phyloP scores from a whole-genome alignment of 495 filamentous ascomycete genomes.

The Podospora australis region DNA sequence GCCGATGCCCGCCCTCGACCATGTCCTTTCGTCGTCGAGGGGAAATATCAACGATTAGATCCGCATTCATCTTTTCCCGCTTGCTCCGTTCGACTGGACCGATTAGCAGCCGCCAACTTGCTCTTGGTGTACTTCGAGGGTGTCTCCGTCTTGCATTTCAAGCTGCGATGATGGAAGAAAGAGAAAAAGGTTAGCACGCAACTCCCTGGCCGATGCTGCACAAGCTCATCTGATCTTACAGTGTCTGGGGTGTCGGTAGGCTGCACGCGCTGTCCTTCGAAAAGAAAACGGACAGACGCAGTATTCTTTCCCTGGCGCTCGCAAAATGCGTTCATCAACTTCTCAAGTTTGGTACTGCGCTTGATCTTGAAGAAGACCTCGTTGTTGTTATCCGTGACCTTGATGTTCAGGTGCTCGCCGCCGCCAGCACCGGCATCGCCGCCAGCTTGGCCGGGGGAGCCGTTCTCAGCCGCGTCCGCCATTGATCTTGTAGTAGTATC shows the following conservation, averaged over 20 bases:
- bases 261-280: constrained; percentile 87
- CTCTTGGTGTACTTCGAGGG: constrained; percentile 96
- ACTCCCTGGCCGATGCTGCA: too few relatives aligned
- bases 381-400: constrained; percentile 99
- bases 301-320: constrained; percentile 87
- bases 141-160: constrained; percentile 95
- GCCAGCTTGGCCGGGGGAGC: constrained; percentile 52
- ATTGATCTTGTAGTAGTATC: constrained; percentile 34
- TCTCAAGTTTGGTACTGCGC: constrained; percentile 89
- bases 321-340: constrained; percentile 98
- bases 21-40: too few relatives aligned
- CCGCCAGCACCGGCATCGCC: constrained; percentile 28
- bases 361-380: constrained; percentile 99
- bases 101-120: constrained; percentile 81
- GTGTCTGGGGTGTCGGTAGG: constrained; percentile 85
- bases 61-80: too few relatives aligned
- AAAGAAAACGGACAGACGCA: constrained; percentile 86
- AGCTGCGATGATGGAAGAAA: constrained; percentile 50
- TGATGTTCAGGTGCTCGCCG: constrained; percentile 94
- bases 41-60: too few relatives aligned
- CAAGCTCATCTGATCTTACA: too few relatives aligned
- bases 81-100: too few relatives aligned
- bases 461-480: constrained; percentile 48
- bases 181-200: too few relatives aligned
- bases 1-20: too few relatives aligned